A percentile compares a stretch with the other conserved stretches of the same genome.
phyloP scores from a whole-genome alignment of 148 eudicot species.

The Talinum fruticosum region DNA sequence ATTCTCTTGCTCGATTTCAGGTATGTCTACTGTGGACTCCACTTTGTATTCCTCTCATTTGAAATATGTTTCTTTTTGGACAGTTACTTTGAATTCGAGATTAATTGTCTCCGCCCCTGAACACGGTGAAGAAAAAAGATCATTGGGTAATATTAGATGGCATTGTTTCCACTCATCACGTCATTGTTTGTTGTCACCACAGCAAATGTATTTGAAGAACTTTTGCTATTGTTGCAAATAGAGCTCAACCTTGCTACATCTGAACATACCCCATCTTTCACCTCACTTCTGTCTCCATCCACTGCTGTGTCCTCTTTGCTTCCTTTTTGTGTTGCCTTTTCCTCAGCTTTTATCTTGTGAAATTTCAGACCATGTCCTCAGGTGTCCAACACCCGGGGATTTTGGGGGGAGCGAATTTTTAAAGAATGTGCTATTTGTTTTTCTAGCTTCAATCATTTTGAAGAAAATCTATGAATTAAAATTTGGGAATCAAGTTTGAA shows the following conservation, averaged over 20 bases:
- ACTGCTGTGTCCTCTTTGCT: background rate
- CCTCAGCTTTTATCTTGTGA: background rate
- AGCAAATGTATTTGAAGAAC: background rate
- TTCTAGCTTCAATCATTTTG: background rate
- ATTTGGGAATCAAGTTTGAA: background rate
- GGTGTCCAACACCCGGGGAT: background rate
- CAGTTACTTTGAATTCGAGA: background rate
- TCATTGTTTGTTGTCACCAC: background rate
- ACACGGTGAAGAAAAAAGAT: too few relatives aligned
- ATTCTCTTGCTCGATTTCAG: constrained; percentile 89
- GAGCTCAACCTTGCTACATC: background rate
- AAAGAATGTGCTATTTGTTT: too few relatives aligned
- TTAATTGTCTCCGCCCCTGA: background rate
- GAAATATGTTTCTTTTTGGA: background rate
- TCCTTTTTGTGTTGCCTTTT: background rate
- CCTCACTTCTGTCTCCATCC: background rate
- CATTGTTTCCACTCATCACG: background rate
- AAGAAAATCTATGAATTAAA: too few relatives aligned
- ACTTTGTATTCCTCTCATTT: background rate
- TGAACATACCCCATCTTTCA: background rate
- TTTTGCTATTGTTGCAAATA: background rate
- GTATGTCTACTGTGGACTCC: constrained; percentile 33
- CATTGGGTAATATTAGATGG: background rate
- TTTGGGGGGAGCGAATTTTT: too few relatives aligned
- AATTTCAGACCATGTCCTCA: background rate